phyloP scores from a whole-genome alignment of 139 green algal species.

The Chlorella vulgaris region DNA sequence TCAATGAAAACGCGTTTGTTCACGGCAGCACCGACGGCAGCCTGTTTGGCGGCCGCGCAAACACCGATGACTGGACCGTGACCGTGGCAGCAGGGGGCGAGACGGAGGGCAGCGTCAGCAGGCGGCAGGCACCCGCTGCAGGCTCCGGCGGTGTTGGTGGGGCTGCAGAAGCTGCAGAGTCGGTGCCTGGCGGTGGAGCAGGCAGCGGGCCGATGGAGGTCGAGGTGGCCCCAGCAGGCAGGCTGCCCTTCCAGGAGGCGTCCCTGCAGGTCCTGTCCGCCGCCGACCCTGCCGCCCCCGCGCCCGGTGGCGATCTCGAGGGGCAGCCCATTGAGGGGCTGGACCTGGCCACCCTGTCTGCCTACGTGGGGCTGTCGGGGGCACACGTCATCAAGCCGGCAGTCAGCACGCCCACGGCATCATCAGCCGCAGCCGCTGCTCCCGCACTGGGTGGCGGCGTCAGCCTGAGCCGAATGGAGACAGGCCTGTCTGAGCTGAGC shows the following conservation, averaged over 20 bases:
- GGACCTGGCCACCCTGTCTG: constrained; percentile 36
- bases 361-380: constrained; percentile 42
- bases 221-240: constrained; percentile 38
- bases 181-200: neutral
- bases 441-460: neutral
- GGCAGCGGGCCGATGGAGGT: constrained; percentile 25
- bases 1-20: constrained; percentile 48
- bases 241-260: constrained; percentile 51
- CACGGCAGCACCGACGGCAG: constrained; percentile 13
- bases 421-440: neutral
- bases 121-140: neutral
- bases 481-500: constrained; percentile 21
- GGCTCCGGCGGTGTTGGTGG: neutral
- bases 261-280: constrained; percentile 21
- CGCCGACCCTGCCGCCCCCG: neutral
- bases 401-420: constrained; percentile 6
- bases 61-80: constrained; percentile 37
- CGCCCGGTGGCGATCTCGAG: constrained; percentile 7
- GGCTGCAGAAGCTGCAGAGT: neutral
- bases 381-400: constrained; percentile 30
- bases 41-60: constrained; percentile 39
- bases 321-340: constrained; percentile 37
- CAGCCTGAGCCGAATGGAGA: constrained; percentile 2
- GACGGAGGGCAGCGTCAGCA: neutral
- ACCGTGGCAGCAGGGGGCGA: neutral